A percentile compares a stretch with the other conserved stretches of the same genome.
phyloP scores from a whole-genome alignment of 2,329 filamentous ascomycete species.

The Sphaerostilbella broomeana region DNA sequence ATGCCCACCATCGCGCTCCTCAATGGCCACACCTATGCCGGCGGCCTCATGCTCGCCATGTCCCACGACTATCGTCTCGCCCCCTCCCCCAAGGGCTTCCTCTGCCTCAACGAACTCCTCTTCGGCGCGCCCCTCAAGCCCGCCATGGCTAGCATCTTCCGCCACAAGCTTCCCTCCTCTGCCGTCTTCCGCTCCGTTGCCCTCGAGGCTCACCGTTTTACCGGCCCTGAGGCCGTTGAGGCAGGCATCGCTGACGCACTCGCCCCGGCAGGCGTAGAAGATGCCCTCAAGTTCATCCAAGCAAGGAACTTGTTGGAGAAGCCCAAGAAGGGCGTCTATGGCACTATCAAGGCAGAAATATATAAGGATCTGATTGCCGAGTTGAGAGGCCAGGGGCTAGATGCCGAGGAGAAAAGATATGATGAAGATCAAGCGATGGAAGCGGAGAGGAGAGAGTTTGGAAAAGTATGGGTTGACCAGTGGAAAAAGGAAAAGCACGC shows the following conservation, averaged over 20 bases:
- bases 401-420: constrained; percentile 43
- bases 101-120: constrained; percentile 76
- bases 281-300: constrained; percentile 52
- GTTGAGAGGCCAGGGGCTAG: constrained; percentile 46
- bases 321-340: constrained; percentile 60
- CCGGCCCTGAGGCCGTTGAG: constrained; percentile 55
- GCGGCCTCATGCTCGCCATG: constrained; percentile 74
- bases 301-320: constrained; percentile 55
- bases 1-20: constrained; percentile 78
- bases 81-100: constrained; percentile 61
- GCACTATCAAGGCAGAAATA: constrained; percentile 68
- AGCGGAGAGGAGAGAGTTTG: constrained; percentile 36
- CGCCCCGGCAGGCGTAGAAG: constrained; percentile 51
- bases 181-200: constrained; percentile 55
- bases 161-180: constrained; percentile 54
- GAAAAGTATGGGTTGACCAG: constrained; percentile 43
- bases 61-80: constrained; percentile 79
- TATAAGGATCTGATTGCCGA: constrained; percentile 58
- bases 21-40: constrained; percentile 77
- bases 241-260: constrained; percentile 62
- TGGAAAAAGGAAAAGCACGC: constrained; percentile 37
- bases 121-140: constrained; percentile 70
- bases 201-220: constrained; percentile 66
- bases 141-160: constrained; percentile 68
- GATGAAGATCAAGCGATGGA: constrained; percentile 34